Evolutionary conservation across 371 early-diverging fungal species (phyloP).

Genomic region (Mucor velutinosus): DNA sequence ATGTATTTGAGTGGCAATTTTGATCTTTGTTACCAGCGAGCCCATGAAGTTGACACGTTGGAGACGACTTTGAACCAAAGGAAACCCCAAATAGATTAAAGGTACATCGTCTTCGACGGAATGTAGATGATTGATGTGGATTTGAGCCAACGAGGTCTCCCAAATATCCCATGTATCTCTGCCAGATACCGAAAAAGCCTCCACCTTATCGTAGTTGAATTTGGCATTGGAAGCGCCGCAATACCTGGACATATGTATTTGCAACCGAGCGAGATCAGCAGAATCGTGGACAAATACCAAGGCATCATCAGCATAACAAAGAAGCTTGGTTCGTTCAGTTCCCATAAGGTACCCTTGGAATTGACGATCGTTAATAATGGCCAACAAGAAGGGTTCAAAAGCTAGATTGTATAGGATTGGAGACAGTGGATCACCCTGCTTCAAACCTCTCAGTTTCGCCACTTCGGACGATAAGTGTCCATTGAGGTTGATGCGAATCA

Average conservation of each 20-base stretch:
- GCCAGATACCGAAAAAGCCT: conserved; percentile 6
- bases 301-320: conserved; percentile 11
- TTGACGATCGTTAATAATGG: neutral
- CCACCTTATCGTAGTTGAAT: conserved; percentile 6
- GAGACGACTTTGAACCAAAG: neutral
- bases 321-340: neutral
- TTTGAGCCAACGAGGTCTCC: neutral
- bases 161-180: neutral
- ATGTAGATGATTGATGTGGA: neutral
- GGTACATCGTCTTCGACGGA: neutral
- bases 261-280: neutral
- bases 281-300: neutral
- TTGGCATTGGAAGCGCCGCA: conserved; percentile 14
- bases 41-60: neutral
- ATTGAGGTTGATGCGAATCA: neutral
- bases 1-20: neutral
- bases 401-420: conserved; percentile 22
- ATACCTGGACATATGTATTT: neutral
- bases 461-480: neutral
- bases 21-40: neutral
- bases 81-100: neutral
- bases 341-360: neutral
- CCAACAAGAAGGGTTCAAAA: conserved; percentile 2
- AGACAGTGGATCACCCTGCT: conserved; percentile 22
- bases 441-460: neutral